These are phyloP conservation scores for Cryptosporidium felis DNA, from an alignment of 169 alveolate genomes.

Conservation along the genomic window DNA sequence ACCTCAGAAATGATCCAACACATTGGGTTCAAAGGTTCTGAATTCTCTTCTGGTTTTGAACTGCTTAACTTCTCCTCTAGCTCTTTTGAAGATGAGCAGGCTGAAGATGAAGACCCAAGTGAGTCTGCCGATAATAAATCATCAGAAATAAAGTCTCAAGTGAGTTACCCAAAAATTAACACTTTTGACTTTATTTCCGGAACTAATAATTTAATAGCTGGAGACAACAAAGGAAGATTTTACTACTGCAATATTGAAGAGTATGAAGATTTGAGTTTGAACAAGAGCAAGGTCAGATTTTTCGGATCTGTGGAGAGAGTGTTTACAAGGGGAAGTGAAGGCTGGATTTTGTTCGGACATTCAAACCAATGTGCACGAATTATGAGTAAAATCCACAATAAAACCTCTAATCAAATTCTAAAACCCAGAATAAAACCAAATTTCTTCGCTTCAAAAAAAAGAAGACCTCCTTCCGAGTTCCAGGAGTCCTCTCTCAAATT, in stretches of 20 bases:
- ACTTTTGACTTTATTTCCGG: constrained; percentile 27
- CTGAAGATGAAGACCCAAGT: not conserved
- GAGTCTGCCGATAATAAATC: not conserved
- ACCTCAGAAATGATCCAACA: not conserved
- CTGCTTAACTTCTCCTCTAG: not conserved
- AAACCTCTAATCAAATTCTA: too few species aligned
- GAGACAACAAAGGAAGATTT: constrained; percentile 3
- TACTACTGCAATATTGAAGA: not conserved
- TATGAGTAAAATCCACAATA: too few species aligned
- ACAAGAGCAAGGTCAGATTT: not conserved
- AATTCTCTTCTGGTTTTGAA: not conserved
- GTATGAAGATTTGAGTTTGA: not conserved
- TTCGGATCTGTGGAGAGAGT: not conserved
- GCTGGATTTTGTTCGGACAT: not conserved
- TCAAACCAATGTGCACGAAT: too few species aligned
- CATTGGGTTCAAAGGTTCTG: not conserved
- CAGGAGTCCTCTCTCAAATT: too few species aligned
- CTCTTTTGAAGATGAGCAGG: not conserved
- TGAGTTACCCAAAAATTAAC: not conserved
- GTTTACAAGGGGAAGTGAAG: not conserved
- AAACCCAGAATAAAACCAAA: too few species aligned
- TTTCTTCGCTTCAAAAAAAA: too few species aligned
- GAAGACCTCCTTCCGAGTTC: too few species aligned
- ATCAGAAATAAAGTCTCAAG: not conserved
- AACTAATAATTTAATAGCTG: constrained; percentile 10